Percentiles rank a stretch among this genome's conserved stretches.
Conservation (phyloP, 2,329 filamentous ascomycete genomes). For the Simplicillium sp. region DNA sequence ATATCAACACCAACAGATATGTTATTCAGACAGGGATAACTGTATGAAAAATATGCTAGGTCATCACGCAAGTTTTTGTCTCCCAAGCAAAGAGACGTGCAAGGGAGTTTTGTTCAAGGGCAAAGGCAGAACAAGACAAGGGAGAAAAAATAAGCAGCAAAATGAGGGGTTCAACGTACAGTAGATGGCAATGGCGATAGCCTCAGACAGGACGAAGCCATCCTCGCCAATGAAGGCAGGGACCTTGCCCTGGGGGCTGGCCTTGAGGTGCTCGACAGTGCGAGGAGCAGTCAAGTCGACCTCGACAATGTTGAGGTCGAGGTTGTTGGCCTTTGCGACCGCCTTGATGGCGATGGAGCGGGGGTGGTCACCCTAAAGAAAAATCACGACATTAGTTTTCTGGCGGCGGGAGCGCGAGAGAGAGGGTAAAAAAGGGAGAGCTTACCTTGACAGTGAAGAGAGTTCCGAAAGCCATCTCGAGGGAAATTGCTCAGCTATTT, state of each 20-base stretch:
- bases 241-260: slow-evolving; percentile 83
- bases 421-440: slow-evolving; percentile 9
- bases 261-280: slow-evolving; percentile 68
- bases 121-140: slow-evolving; percentile 18
- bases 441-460: slow-evolving; percentile 80
- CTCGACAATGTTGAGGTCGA: slow-evolving; percentile 80
- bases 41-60: slow-evolving; percentile 63
- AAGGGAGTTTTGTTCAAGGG: slow-evolving; percentile 3
- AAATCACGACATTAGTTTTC: slow-evolving; percentile 23
- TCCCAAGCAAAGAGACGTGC: slow-evolving; percentile 1
- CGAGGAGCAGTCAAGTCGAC: slow-evolving; percentile 53
- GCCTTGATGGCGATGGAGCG: slow-evolving; percentile 82
- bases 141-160: slow-evolving; percentile 8
- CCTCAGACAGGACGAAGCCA: slow-evolving; percentile 82
- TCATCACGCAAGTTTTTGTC: slow-evolving; percentile 48
- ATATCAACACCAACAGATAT: slow-evolving; percentile 69
- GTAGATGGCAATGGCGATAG: slow-evolving; percentile 94
- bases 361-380: slow-evolving; percentile 62
- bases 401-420: slow-evolving; percentile 8
- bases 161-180: slow-evolving; percentile 54
- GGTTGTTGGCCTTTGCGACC: slow-evolving; percentile 93
- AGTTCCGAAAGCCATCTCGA: slow-evolving; percentile 94
- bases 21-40: slow-evolving; percentile 98
- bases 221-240: slow-evolving; percentile 89
- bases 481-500: slow-evolving; percentile 18